phyloP scores from a whole-genome alignment of 2,329 filamentous ascomycete species.

The Curvularia hawaiiensis region DNA sequence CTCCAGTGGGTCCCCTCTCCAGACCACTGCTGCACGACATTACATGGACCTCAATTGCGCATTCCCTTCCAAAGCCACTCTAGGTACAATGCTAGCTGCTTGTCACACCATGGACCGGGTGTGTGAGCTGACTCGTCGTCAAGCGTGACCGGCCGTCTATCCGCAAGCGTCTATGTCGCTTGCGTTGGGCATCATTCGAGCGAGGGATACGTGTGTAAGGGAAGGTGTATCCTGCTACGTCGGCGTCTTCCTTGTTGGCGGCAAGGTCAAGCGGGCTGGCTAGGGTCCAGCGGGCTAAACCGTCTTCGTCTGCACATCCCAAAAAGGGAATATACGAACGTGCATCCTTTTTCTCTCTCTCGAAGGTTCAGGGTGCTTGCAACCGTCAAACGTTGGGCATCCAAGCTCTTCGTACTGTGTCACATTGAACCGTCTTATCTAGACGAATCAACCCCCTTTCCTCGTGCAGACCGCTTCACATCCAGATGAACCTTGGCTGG shows the following conservation, averaged over 20 bases:
- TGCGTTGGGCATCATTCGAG: slow-evolving; percentile 14
- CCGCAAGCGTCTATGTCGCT: slow-evolving; percentile 1
- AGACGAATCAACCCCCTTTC: background rate
- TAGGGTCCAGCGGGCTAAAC: background rate
- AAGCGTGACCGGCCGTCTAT: background rate
- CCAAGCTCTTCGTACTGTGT: background rate
- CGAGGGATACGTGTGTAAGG: background rate
- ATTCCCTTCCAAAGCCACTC: background rate
- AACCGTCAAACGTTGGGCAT: slow-evolving; percentile 7
- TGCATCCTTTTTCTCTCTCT: background rate
- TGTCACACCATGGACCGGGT: background rate
- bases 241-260: background rate
- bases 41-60: background rate
- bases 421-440: background rate
- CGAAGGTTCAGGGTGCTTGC: slow-evolving; percentile 3
- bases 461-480: slow-evolving; percentile 2
- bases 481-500: background rate
- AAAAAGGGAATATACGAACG: background rate
- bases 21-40: slow-evolving; percentile 12
- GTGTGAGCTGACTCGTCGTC: background rate
- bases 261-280: background rate
- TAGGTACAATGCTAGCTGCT: background rate
- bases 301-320: no score
- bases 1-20: slow-evolving; percentile 2
- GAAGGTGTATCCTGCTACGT: no score